These are phyloP conservation scores for Lomentospora prolificans DNA, from an alignment of 2,329 filamentous ascomycete genomes.

Conservation along the genomic window DNA sequence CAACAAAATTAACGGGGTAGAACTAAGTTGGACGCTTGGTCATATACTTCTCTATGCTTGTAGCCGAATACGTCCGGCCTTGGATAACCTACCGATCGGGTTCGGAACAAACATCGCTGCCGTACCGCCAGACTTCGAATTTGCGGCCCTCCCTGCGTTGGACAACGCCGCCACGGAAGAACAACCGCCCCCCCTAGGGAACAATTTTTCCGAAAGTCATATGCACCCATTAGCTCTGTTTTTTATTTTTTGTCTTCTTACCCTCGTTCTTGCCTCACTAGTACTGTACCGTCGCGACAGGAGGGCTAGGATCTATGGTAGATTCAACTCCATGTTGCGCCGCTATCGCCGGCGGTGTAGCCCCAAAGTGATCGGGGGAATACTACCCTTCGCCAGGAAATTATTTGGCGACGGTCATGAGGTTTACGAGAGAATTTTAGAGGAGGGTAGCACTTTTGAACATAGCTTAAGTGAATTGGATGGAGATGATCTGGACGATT, in stretches of 20 bases:
- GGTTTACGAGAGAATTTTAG: constrained; percentile 74
- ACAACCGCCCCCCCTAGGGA: background rate
- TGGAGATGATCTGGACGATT: constrained; percentile 49
- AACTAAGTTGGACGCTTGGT: constrained; percentile 94
- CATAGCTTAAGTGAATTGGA: constrained; percentile 68
- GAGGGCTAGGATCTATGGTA: background rate
- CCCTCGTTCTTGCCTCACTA: constrained; percentile 60
- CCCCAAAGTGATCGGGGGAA: background rate
- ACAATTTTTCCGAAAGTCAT: background rate
- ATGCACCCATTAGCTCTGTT: constrained; percentile 50
- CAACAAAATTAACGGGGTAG: constrained; percentile 80
- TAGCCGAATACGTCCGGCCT: constrained; percentile 66
- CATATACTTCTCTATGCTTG: constrained; percentile 95
- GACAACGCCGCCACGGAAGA: background rate
- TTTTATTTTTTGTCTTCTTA: constrained; percentile 64
- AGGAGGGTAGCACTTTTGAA: constrained; percentile 64
- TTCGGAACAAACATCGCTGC: constrained; percentile 74
- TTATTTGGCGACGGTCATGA: constrained; percentile 50
- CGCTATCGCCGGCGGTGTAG: background rate
- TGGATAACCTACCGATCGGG: constrained; percentile 61
- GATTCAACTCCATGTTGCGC: background rate
- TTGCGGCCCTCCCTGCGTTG: constrained; percentile 45
- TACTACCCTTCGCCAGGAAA: constrained; percentile 43
- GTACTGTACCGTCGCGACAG: constrained; percentile 36
- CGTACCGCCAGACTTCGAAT: constrained; percentile 71